Evolutionary conservation across 306 rosid species (phyloP).

Genomic region (Acacia crassicarpa): DNA sequence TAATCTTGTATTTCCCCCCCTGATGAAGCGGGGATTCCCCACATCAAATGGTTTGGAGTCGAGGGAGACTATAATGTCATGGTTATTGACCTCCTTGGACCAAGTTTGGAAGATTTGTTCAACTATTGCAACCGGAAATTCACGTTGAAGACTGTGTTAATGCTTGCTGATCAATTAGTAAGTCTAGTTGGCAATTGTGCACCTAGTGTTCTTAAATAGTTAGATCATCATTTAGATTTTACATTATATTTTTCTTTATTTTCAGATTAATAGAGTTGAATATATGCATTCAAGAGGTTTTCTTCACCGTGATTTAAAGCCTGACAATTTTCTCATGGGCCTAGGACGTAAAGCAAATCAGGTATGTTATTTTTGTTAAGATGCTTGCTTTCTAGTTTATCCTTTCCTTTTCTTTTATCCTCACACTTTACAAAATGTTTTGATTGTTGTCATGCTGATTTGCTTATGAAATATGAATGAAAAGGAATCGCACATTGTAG

Average conservation of each 20-base stretch:
- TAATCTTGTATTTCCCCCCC: constrained; percentile 36
- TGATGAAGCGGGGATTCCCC: constrained; percentile 95
- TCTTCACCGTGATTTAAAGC: constrained; percentile 99
- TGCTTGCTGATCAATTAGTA: constrained; percentile 99
- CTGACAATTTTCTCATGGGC: constrained; percentile 99
- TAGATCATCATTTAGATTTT: constrained; percentile 17
- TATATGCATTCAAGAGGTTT: constrained; percentile 99
- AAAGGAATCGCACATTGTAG: background rate
- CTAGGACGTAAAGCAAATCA: constrained; percentile 98
- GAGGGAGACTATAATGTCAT: constrained; percentile 92
- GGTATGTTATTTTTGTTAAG: constrained; percentile 49
- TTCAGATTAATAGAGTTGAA: constrained; percentile 96
- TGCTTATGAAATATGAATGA: constrained; percentile 3
- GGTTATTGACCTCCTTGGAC: constrained; percentile 99
- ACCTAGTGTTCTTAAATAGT: constrained; percentile 20
- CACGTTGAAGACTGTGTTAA: constrained; percentile 85
- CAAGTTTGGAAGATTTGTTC: constrained; percentile 97
- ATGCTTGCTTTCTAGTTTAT: constrained; percentile 7
- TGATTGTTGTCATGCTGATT: background rate
- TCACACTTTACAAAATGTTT: background rate
- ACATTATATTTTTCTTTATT: constrained; percentile 23
- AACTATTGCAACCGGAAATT: constrained; percentile 95
- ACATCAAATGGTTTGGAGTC: constrained; percentile 99
- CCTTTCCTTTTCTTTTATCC: background rate
- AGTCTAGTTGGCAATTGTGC: constrained; percentile 38